These are phyloP conservation scores for Jamesozyma jinghongensis DNA, from an alignment of 805 yeast genomes.

Conservation along the genomic window DNA sequence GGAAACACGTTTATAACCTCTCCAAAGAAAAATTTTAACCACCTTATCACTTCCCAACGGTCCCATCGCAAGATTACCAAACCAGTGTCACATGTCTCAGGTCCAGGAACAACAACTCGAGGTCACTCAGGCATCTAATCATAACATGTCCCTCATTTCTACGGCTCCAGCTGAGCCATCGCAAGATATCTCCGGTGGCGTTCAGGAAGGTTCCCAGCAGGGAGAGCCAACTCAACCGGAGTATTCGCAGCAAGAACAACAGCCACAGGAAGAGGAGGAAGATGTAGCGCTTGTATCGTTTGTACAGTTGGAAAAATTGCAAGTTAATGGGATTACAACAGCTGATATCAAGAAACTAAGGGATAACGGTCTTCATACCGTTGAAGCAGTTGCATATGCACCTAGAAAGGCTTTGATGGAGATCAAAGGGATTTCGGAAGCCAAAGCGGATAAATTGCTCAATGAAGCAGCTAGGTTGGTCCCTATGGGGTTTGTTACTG, in stretches of 20 bases:
- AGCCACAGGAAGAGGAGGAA: constrained; percentile 36
- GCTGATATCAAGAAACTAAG: constrained; percentile 71
- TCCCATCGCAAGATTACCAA: too few species aligned
- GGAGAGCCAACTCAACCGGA: neutral
- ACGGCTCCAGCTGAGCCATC: constrained; percentile 21
- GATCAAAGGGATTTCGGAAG: constrained; percentile 90
- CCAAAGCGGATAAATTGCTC: constrained; percentile 80
- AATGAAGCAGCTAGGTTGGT: constrained; percentile 79
- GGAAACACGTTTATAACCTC: too few species aligned
- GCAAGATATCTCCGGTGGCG: constrained; percentile 6
- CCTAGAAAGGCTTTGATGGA: constrained; percentile 69
- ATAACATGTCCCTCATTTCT: constrained; percentile 14
- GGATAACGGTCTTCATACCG: constrained; percentile 81
- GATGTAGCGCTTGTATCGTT: constrained; percentile 36
- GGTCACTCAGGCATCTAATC: constrained; percentile 2
- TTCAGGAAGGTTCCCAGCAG: neutral
- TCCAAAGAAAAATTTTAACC: too few species aligned
- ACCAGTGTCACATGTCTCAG: constrained; percentile 10
- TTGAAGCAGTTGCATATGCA: constrained; percentile 87
- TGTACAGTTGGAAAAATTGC: constrained; percentile 30
- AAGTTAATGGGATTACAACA: constrained; percentile 78
- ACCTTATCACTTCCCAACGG: too few species aligned
- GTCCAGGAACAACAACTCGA: constrained; percentile 3
- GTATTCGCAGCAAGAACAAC: constrained; percentile 3
- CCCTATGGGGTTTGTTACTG: constrained; percentile 96